These are phyloP conservation scores for Stellera chamaejasme DNA, from an alignment of 345 rosid genomes.

Conservation along the genomic window DNA sequence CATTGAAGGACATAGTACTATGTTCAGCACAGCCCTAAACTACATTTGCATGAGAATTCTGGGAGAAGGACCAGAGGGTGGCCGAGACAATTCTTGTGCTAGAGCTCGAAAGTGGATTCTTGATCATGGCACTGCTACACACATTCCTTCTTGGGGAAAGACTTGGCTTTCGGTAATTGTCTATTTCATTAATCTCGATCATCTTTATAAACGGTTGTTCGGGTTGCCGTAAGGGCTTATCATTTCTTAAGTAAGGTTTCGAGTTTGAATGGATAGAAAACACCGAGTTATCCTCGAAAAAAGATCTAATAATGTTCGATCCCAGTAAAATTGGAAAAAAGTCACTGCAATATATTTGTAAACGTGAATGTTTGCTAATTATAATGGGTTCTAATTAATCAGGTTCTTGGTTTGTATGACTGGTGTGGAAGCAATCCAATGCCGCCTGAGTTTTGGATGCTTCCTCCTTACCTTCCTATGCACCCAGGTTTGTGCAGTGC, in stretches of 20 bases:
- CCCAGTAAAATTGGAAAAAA: background rate
- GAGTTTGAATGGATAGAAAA: too few relatives aligned
- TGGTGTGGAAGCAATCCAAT: constrained; percentile 31
- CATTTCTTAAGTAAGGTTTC: background rate
- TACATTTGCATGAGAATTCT: constrained; percentile 35
- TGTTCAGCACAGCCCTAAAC: constrained; percentile 34
- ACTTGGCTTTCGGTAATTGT: constrained; percentile 37
- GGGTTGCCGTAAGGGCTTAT: too few relatives aligned
- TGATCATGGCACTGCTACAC: constrained; percentile 35
- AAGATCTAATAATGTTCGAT: too few relatives aligned
- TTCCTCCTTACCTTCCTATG: constrained; percentile 22
- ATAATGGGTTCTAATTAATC: background rate
- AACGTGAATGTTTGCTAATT: too few relatives aligned
- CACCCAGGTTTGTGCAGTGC: constrained; percentile 19
- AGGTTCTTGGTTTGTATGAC: constrained; percentile 28
- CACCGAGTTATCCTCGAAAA: too few relatives aligned
- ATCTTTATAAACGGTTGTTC: background rate
- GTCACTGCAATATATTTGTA: background rate
- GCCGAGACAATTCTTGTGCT: constrained; percentile 24
- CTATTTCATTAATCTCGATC: background rate
- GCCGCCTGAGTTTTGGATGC: constrained; percentile 33
- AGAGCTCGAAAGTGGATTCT: constrained; percentile 37
- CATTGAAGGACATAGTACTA: constrained; percentile 30
- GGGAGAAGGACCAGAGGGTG: constrained; percentile 39
- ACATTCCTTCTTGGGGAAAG: constrained; percentile 43